Evolutionary conservation across 306 rosid species (phyloP).

Genomic region (Datisca glomerata): DNA sequence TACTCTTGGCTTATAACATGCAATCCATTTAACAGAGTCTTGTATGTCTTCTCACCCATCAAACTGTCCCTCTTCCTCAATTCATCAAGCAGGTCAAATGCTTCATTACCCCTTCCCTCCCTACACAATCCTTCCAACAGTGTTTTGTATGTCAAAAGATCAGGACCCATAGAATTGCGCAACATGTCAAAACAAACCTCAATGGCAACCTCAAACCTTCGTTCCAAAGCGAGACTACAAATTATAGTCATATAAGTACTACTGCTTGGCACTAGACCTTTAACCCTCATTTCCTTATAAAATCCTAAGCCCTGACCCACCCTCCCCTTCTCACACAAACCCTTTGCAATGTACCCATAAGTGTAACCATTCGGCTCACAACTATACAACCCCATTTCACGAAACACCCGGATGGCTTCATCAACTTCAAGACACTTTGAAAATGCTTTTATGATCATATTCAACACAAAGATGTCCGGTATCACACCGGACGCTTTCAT

Average conservation of each 20-base stretch:
- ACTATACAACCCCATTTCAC: constrained; percentile 76
- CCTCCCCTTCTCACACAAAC: constrained; percentile 92
- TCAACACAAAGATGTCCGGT: constrained; percentile 72
- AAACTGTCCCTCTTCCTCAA: constrained; percentile 43
- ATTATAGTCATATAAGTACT: constrained; percentile 49
- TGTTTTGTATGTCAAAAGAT: constrained; percentile 71
- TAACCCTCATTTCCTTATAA: constrained; percentile 63
- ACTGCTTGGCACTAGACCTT: constrained; percentile 44
- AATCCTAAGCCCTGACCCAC: constrained; percentile 57
- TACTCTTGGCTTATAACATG: too few relatives aligned
- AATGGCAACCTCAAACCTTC: constrained; percentile 53
- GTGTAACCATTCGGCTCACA: constrained; percentile 74
- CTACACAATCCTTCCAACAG: constrained; percentile 67
- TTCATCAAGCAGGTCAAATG: constrained; percentile 58
- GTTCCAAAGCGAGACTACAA: constrained; percentile 58
- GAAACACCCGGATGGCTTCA: constrained; percentile 62
- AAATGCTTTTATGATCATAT: constrained; percentile 79
- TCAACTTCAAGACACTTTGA: constrained; percentile 66
- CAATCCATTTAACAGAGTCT: constrained; percentile 46
- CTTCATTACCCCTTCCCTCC: constrained; percentile 47
- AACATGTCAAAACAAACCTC: constrained; percentile 67
- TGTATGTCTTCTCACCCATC: constrained; percentile 42
- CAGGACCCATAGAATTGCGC: constrained; percentile 52
- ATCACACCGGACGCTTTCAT: constrained; percentile 79
- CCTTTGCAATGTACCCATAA: constrained; percentile 61